Conservation (phyloP, 2,329 filamentous ascomycete species). For the Alternaria gansuensis region DNA sequence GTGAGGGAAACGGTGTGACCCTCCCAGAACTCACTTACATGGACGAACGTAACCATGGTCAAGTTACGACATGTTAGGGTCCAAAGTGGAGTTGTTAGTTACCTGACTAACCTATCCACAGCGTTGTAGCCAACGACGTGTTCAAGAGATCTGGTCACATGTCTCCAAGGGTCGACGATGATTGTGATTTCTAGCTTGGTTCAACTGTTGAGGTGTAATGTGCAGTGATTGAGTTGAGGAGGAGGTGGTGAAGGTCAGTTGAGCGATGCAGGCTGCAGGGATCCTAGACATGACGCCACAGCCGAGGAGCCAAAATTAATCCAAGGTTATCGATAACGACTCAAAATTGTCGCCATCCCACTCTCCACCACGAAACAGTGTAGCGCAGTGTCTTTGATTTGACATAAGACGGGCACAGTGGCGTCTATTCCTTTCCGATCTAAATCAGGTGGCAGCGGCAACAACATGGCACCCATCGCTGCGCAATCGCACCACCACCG, state of each 20-base stretch:
- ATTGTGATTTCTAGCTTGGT: not conserved
- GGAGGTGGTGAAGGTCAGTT: not conserved
- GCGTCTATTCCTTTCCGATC: slow-evolving; percentile 75
- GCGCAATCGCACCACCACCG: slow-evolving; percentile 79
- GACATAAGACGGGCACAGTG: slow-evolving; percentile 40
- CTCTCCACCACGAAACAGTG: slow-evolving; percentile 25
- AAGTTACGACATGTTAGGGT: slow-evolving; percentile 2
- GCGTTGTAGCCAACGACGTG: not conserved
- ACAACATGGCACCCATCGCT: slow-evolving; percentile 76
- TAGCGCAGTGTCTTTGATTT: slow-evolving; percentile 23
- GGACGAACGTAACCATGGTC: slow-evolving; percentile 1
- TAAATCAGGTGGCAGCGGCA: slow-evolving; percentile 72
- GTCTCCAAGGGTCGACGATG: not conserved
- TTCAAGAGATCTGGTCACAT: not conserved
- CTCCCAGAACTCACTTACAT: not conserved
- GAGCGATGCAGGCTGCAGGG: slow-evolving; percentile 4
- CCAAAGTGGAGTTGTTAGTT: not conserved
- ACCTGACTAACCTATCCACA: not conserved
- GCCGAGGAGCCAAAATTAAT: slow-evolving; percentile 30
- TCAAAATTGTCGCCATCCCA: slow-evolving; percentile 39
- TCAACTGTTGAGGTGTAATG: not conserved
- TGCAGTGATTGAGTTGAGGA: not conserved
- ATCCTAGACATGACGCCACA: slow-evolving; percentile 27
- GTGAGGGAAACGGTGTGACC: not conserved
- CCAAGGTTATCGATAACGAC: slow-evolving; percentile 18